Evolutionary conservation across 768 basidiomycete species (phyloP).

Genomic region (Boletus rufocinnamomeus): DNA sequence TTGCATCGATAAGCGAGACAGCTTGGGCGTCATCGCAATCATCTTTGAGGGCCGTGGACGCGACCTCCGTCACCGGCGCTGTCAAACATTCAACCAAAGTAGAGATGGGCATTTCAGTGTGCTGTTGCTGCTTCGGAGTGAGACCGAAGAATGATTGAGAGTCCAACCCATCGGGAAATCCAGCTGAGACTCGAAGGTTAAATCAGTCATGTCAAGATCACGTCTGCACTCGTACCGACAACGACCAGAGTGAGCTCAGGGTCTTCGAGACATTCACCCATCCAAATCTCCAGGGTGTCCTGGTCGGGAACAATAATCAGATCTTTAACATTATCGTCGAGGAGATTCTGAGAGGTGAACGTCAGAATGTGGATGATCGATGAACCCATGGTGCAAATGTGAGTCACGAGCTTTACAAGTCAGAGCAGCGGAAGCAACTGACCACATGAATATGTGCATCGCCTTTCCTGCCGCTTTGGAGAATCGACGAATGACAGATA

Average conservation of each 20-base stretch:
- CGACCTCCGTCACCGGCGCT: conserved; percentile 2
- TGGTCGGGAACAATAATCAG: not conserved
- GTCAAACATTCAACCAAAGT: not conserved
- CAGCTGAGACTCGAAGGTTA: not conserved
- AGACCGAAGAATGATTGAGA: not conserved
- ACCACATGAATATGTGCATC: not conserved
- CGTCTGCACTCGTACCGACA: not conserved
- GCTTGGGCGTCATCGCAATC: not conserved
- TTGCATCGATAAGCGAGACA: not conserved
- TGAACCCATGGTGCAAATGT: not conserved
- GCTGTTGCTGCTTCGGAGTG: not conserved
- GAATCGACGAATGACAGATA: not conserved
- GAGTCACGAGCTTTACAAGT: not conserved
- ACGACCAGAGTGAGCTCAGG: conserved; percentile 1
- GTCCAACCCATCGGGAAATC: not conserved
- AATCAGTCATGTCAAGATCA: not conserved
- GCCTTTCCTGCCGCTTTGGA: not conserved
- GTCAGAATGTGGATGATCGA: conserved; percentile 1
- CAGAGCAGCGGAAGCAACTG: not conserved
- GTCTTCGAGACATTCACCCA: conserved; percentile 5
- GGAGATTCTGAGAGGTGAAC: not conserved
- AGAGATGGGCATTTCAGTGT: not conserved
- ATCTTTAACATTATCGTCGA: not conserved
- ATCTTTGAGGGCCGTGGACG: not conserved
- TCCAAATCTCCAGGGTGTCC: not conserved